Conservation (phyloP, 2,329 filamentous ascomycete species). For the Dactylellina drechsleri region DNA sequence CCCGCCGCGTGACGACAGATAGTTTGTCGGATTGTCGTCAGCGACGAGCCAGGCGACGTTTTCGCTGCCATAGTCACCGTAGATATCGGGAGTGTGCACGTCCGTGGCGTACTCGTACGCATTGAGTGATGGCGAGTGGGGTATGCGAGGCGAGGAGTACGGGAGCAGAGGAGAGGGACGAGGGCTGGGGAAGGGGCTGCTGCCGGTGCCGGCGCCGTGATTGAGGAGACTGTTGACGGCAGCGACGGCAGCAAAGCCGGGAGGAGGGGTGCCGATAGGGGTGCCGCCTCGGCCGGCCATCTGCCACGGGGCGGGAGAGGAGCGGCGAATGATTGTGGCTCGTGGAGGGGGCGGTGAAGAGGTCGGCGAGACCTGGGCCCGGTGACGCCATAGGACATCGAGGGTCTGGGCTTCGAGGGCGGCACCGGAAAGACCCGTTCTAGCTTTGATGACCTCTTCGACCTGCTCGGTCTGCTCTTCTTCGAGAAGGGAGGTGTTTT, state of each 20-base stretch:
- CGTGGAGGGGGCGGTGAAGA: slow-evolving; percentile 82
- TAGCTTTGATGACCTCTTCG: slow-evolving; percentile 82
- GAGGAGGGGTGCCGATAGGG: slow-evolving; percentile 66
- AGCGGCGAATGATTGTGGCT: slow-evolving; percentile 86
- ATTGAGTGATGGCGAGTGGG: slow-evolving; percentile 91
- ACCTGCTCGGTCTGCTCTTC: slow-evolving; percentile 95
- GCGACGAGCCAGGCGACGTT: slow-evolving; percentile 96
- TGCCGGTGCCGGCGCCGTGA: slow-evolving; percentile 69
- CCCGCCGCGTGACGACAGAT: slow-evolving; percentile 73
- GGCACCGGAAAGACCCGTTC: slow-evolving; percentile 78
- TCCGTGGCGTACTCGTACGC: slow-evolving; percentile 87
- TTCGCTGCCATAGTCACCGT: slow-evolving; percentile 89
- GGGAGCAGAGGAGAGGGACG: slow-evolving; percentile 90
- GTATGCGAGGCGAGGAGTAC: slow-evolving; percentile 87
- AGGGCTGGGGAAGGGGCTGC: slow-evolving; percentile 92
- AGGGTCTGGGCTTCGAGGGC: slow-evolving; percentile 89
- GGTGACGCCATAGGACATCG: slow-evolving; percentile 87
- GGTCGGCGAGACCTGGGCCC: slow-evolving; percentile 73
- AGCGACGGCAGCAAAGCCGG: slow-evolving; percentile 69
- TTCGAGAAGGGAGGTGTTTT: slow-evolving; percentile 72
- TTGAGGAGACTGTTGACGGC: slow-evolving; percentile 66
- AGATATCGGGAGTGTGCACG: slow-evolving; percentile 81
- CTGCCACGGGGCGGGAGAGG: slow-evolving; percentile 94
- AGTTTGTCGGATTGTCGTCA: slow-evolving; percentile 80
- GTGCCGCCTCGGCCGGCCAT: slow-evolving; percentile 72